These are phyloP conservation scores for Emmonsiellopsis sp. DNA, from an alignment of 2,329 filamentous ascomycete species.

Conservation along the genomic window DNA sequence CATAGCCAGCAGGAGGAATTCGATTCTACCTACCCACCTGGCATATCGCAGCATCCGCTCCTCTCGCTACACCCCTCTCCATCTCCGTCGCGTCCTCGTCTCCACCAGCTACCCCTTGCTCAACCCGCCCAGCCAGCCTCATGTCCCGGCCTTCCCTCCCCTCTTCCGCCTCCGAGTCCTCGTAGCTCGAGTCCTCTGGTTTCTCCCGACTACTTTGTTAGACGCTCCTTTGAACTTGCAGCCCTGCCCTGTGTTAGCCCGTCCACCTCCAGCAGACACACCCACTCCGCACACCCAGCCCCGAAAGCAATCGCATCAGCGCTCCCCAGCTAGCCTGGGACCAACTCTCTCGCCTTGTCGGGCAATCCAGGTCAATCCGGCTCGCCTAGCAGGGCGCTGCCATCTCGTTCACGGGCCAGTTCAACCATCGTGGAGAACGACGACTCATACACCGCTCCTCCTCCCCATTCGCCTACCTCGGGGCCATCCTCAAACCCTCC, in stretches of 20 bases:
- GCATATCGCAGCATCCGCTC: neutral
- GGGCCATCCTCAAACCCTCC: slow-evolving; percentile 33
- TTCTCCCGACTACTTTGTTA: neutral
- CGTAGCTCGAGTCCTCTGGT: neutral
- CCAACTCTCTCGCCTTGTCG: slow-evolving; percentile 23
- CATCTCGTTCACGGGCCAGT: slow-evolving; percentile 20
- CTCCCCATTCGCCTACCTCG: slow-evolving; percentile 21
- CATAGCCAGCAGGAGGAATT: neutral
- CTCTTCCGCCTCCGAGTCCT: neutral
- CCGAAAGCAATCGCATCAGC: neutral
- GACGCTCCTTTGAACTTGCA: neutral
- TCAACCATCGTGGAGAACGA: slow-evolving; percentile 31
- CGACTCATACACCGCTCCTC: slow-evolving; percentile 30
- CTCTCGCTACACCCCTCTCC: neutral
- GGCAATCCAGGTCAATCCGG: slow-evolving; percentile 18
- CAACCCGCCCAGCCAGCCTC: neutral
- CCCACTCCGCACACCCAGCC: neutral
- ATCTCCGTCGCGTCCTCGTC: neutral
- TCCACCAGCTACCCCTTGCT: neutral
- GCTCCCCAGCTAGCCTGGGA: neutral
- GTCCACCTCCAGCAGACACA: neutral
- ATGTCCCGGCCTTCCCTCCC: neutral
- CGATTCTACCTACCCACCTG: neutral
- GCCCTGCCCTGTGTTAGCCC: neutral
- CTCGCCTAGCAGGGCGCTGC: slow-evolving; percentile 37